Percentiles rank a stretch among this genome's conserved stretches.
These are phyloP conservation scores for Firmiana major DNA, from an alignment of 345 rosid species.

Conservation along the genomic window DNA sequence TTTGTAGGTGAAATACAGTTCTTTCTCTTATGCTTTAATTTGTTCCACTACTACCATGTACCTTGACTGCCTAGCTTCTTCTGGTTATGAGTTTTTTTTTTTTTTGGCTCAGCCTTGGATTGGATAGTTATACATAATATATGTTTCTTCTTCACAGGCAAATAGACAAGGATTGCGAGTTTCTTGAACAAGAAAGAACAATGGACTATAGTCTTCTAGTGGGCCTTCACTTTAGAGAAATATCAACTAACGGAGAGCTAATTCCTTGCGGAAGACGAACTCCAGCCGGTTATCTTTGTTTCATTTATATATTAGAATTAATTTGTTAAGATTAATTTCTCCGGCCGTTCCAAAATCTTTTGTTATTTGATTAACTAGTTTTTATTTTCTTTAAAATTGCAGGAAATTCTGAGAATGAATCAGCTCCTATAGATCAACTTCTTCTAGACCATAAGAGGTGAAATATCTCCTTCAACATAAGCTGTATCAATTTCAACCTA, in stretches of 20 bases:
- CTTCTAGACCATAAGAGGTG: conserved; percentile 39
- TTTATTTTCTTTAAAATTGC: background rate
- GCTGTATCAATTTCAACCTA: background rate
- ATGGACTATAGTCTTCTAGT: conserved; percentile 96
- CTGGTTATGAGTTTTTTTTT: too few species aligned
- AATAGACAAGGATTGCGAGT: conserved; percentile 86
- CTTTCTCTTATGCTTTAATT: background rate
- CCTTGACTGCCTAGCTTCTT: too few species aligned
- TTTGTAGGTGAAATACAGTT: conserved; percentile 45
- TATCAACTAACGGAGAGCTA: conserved; percentile 57
- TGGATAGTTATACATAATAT: background rate
- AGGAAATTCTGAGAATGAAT: conserved; percentile 33
- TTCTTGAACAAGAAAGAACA: conserved; percentile 89
- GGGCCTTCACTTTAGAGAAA: conserved; percentile 87
- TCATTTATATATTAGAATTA: background rate
- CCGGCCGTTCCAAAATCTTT: background rate
- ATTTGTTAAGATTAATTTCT: background rate
- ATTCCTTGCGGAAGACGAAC: conserved; percentile 57
- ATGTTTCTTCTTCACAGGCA: conserved; percentile 45
- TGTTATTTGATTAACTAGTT: background rate
- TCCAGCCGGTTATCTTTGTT: conserved; percentile 34
- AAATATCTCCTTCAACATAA: background rate
- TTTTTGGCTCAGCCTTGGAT: too few species aligned
- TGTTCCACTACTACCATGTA: background rate
- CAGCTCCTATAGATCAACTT: conserved; percentile 30